Percentiles rank a stretch among this genome's conserved stretches.
These are phyloP conservation scores for Rhododendron ferrugineum DNA, from an alignment of 148 eudicot species.

Conservation along the genomic window DNA sequence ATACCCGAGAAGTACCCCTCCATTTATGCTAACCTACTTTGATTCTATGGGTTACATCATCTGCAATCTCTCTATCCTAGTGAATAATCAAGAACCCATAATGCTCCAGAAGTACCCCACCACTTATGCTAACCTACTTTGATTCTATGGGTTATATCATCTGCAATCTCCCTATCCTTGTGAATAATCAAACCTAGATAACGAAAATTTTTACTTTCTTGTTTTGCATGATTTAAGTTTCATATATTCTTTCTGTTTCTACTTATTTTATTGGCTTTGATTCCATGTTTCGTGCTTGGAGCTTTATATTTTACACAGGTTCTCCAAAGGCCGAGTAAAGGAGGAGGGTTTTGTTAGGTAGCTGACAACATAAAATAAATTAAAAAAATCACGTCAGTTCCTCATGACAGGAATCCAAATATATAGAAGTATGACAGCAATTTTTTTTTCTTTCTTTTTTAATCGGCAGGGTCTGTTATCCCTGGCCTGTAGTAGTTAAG, in stretches of 20 bases:
- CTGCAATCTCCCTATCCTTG: not conserved
- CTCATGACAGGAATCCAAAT: not conserved
- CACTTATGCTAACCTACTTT: not conserved
- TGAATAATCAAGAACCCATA: not conserved
- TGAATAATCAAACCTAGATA: not conserved
- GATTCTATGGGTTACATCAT: not conserved
- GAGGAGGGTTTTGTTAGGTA: not conserved
- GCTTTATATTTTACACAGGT: not conserved
- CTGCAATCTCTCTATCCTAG: not conserved
- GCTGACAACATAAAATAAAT: not conserved
- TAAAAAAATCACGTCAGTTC: not conserved
- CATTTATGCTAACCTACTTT: not conserved
- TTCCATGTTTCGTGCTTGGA: not conserved
- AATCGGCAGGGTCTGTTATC: not conserved
- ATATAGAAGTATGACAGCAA: not conserved
- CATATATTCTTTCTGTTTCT: not conserved
- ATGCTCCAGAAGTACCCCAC: not conserved
- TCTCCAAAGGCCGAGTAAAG: not conserved
- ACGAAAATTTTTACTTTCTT: not conserved
- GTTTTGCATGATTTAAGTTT: not conserved
- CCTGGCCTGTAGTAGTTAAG: not conserved
- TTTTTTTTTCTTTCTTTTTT: not conserved
- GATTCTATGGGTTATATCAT: not conserved
- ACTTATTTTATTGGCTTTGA: not conserved
- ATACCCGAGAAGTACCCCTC: not conserved